Evolutionary conservation across 768 basidiomycete species (phyloP).

Genomic region (Podaxis sp.): DNA sequence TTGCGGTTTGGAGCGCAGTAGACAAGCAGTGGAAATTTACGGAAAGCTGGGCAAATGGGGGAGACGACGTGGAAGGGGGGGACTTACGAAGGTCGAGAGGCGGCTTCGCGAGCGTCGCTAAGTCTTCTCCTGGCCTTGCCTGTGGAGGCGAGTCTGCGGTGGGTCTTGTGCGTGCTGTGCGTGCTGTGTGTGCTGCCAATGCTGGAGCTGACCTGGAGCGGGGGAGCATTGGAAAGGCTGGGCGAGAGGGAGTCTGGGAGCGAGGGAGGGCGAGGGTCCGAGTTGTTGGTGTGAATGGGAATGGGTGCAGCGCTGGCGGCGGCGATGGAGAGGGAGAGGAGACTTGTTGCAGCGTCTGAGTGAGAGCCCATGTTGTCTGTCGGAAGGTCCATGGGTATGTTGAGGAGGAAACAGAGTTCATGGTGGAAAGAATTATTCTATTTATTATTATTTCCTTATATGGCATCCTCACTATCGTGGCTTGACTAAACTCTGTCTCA

Average conservation of each 20-base stretch:
- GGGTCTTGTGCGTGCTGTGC: conserved; percentile 36
- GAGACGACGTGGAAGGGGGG: conserved; percentile 2
- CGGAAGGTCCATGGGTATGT: conserved; percentile 13
- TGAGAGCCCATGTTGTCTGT: conserved; percentile 20
- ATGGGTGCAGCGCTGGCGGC: conserved; percentile 52
- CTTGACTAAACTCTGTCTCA: background rate
- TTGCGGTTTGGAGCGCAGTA: background rate
- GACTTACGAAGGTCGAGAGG: conserved; percentile 70
- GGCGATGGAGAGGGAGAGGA: conserved; percentile 68
- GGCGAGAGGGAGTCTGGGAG: conserved; percentile 3
- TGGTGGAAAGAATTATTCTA: background rate
- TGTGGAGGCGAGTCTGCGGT: conserved; percentile 69
- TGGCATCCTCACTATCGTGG: background rate
- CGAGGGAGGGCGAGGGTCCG: background rate
- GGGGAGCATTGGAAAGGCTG: conserved; percentile 9
- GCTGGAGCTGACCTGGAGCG: conserved; percentile 15
- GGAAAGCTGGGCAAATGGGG: conserved; percentile 3
- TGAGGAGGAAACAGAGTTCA: background rate
- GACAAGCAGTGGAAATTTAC: conserved; percentile 10
- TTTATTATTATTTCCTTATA: background rate
- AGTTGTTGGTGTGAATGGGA: conserved; percentile 23
- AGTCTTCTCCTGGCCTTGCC: conserved; percentile 69
- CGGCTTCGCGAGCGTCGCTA: conserved; percentile 80
- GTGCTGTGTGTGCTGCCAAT: conserved; percentile 22
- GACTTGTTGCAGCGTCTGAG: conserved; percentile 45